Conservation (phyloP, 352 stramenopile genomes). For the Lagenidium sp. region DNA sequence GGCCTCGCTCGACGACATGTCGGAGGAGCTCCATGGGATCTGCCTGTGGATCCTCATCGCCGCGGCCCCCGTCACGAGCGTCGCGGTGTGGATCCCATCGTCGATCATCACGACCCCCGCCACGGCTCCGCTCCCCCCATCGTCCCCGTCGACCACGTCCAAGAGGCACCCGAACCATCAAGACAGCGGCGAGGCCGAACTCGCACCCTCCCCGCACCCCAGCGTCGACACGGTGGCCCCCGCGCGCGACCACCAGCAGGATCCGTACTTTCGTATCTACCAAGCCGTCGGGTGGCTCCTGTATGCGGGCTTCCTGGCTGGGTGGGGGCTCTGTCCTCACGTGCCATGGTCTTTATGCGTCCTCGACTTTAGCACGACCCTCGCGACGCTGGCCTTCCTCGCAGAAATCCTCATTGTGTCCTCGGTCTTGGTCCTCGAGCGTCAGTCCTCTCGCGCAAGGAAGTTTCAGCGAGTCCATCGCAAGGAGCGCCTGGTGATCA, state of each 20-base stretch:
- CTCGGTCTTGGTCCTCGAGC: constrained; percentile 58
- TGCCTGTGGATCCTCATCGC: constrained; percentile 38
- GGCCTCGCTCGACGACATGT: constrained; percentile 15
- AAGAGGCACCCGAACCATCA: constrained; percentile 13
- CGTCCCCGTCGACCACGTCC: constrained; percentile 16
- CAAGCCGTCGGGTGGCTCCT: constrained; percentile 50
- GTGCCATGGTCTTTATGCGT: constrained; percentile 24
- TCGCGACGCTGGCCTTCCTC: constrained; percentile 58
- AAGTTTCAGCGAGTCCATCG: too few relatives aligned
- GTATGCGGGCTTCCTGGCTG: constrained; percentile 39
- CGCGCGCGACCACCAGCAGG: constrained; percentile 12
- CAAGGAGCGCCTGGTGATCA: constrained; percentile 46
- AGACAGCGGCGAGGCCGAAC: too few relatives aligned
- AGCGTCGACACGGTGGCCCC: constrained; percentile 1
- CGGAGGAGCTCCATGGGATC: constrained; percentile 22
- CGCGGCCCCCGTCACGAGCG: constrained; percentile 44
- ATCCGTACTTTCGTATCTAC: constrained; percentile 63
- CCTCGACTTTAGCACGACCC: constrained; percentile 34
- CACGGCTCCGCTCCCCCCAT: constrained; percentile 7
- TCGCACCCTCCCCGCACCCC: too few relatives aligned
- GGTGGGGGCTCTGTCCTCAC: constrained; percentile 29
- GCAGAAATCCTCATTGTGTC: constrained; percentile 72
- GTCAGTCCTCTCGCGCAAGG: too few relatives aligned
- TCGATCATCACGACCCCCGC: constrained; percentile 22
- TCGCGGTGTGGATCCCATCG: constrained; percentile 42